Base-by-base conservation (phyloP, 306 rosid genomes). In the Dryas alaskensis region DNA sequence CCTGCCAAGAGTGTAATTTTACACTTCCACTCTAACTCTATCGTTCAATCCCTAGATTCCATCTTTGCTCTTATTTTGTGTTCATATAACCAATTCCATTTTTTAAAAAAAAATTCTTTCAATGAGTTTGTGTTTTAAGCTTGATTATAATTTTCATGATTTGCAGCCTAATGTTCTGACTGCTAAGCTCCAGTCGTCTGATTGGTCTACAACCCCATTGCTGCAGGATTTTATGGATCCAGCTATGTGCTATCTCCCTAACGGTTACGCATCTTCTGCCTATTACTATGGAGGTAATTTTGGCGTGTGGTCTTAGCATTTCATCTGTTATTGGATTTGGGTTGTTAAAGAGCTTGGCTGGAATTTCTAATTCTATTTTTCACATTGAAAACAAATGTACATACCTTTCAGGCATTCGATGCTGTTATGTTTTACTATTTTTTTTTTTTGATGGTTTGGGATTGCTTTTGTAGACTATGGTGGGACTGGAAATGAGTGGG, bases 241-340 rank as follows among this genome's bases (percentile, higher is more conserved):
- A 14, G 53, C 88, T 10, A 12, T 84, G 87, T 88, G 93, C 65
- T 94, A 89, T 83, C 79, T 92, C n/a, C 97, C 95, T 9, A 90
- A 84, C 65, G 89, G 88, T 54, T 92, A 94, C 65, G 81, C 91
- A 0, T 82, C 92, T 3, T 78, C 92, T 39, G 93, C 86, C 39
- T 94, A 84, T 81, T 92, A 86, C 80, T 92, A 88, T 59, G 89
- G 96, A 77, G 91, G 99, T 94, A 65, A 70, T 70, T 80, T 60
- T 11, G 14, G 68, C n/a, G 7, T 39, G 69, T 46, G 31, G 65
- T 3, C 19, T 65, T 61, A 17, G 22, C 0, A 6, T 14, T 37
- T 53, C 39, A 44, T 49, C 17, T 16, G 25, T 61, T 61, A 3
- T 9, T 65, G 73, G 67, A 17, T 3, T 72, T 17, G 7, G 7